A percentile compares a stretch with the other conserved stretches of the same genome.
Evolutionary conservation across 192 early-diverging fungal species (phyloP).

Genomic region (Podila horticola): DNA sequence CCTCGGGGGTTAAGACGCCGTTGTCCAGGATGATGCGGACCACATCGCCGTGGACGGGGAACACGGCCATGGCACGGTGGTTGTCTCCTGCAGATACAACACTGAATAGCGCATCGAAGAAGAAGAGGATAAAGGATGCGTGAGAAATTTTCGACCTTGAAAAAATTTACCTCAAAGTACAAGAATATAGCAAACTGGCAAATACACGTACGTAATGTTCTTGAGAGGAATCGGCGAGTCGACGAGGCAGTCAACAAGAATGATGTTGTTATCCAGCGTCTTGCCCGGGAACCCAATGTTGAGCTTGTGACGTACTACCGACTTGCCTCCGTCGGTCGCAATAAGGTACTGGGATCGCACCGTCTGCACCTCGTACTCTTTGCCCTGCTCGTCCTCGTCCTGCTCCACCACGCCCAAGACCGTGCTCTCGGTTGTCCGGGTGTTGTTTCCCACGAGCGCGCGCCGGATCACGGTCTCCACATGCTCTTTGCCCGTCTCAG

Average conservation of each 20-base stretch:
- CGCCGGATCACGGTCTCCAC: slow-evolving; percentile 18
- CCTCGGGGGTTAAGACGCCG: slow-evolving; percentile 33
- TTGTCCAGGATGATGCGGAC: slow-evolving; percentile 35
- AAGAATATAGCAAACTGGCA: neutral
- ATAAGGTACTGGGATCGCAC: slow-evolving; percentile 23
- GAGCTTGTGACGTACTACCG: slow-evolving; percentile 15
- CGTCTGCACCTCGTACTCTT: slow-evolving; percentile 15
- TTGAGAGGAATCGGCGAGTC: neutral
- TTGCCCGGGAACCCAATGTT: slow-evolving; percentile 17
- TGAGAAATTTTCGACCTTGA: neutral
- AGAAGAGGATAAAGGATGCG: neutral
- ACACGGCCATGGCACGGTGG: slow-evolving; percentile 21
- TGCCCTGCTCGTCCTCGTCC: slow-evolving; percentile 4
- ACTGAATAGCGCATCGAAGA: neutral
- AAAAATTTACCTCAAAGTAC: neutral
- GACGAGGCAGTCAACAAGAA: too few relatives aligned
- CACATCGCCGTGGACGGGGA: slow-evolving; percentile 24
- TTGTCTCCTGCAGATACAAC: slow-evolving; percentile 10
- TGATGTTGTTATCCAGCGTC: neutral
- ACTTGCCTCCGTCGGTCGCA: slow-evolving; percentile 19
- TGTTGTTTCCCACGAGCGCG: slow-evolving; percentile 5
- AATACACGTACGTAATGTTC: slow-evolving; percentile 25
- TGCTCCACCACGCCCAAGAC: neutral
- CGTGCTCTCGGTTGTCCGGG: neutral
- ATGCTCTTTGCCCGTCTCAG: neutral